These are phyloP conservation scores for Lactifluus echinatus DNA, from an alignment of 768 basidiomycete genomes.

Conservation along the genomic window DNA sequence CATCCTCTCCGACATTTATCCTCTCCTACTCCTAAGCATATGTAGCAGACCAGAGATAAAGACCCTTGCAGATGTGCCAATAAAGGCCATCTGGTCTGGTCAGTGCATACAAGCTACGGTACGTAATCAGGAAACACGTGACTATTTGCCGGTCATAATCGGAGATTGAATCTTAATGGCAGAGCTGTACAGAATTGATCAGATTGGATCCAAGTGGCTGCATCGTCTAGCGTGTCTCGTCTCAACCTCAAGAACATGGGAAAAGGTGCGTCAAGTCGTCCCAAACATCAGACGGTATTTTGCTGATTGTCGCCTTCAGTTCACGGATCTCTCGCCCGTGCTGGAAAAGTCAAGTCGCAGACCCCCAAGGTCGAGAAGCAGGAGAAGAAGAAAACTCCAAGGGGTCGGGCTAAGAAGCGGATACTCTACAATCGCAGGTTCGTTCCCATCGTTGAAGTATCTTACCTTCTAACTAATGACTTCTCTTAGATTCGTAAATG, in stretches of 20 bases:
- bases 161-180: conserved; percentile 6
- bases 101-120: no score
- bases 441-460: conserved; percentile 25
- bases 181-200: conserved; percentile 10
- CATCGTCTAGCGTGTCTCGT: conserved; percentile 2
- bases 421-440: conserved; percentile 89
- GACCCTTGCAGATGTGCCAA: no score
- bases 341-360: conserved; percentile 98
- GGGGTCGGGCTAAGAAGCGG: conserved; percentile 97
- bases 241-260: conserved; percentile 22
- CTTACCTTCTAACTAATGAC: not conserved
- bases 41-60: no score
- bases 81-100: no score
- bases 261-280: conserved; percentile 19
- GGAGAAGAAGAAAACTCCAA: conserved; percentile 98
- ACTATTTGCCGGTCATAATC: no score
- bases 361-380: conserved; percentile 97
- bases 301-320: conserved; percentile 38
- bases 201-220: not conserved
- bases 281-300: not conserved
- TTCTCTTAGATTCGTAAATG: conserved; percentile 74
- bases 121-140: no score
- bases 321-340: conserved; percentile 99
- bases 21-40: no score
- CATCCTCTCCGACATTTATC: no score